phyloP scores from a whole-genome alignment of 2,329 filamentous ascomycete species.

The Paraphoma sp. region DNA sequence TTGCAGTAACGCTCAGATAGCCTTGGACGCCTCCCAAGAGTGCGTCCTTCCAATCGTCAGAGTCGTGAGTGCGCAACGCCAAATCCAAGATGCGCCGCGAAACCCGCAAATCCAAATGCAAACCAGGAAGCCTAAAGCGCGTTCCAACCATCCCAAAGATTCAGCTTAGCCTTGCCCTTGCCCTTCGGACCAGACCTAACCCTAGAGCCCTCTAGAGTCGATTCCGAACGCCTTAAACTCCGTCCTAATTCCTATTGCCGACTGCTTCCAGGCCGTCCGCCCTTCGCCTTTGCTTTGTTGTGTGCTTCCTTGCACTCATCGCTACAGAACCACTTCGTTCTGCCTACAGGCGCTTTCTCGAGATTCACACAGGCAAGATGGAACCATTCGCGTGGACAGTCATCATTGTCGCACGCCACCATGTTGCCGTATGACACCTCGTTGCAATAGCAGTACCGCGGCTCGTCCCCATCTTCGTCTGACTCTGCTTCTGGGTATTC shows the following conservation, averaged over 20 bases:
- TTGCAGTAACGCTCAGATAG: too few relatives aligned
- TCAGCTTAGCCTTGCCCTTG: slow-evolving; percentile 42
- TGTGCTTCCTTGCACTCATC: slow-evolving; percentile 46
- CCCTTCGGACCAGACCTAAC: slow-evolving; percentile 40
- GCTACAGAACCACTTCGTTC: slow-evolving; percentile 50
- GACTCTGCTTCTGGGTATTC: slow-evolving; percentile 43
- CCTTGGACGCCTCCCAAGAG: slow-evolving; percentile 5
- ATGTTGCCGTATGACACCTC: slow-evolving; percentile 71
- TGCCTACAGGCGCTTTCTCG: slow-evolving; percentile 61
- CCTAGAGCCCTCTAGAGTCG: slow-evolving; percentile 34
- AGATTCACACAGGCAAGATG: slow-evolving; percentile 70
- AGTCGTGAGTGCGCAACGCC: slow-evolving; percentile 16
- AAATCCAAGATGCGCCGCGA: slow-evolving; percentile 22
- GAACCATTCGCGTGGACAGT: slow-evolving; percentile 71
- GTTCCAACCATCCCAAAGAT: slow-evolving; percentile 47
- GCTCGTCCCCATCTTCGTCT: slow-evolving; percentile 55
- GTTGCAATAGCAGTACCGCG: slow-evolving; percentile 70
- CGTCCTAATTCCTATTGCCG: slow-evolving; percentile 49
- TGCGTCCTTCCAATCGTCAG: slow-evolving; percentile 13
- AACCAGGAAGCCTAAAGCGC: slow-evolving; percentile 38
- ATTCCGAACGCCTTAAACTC: slow-evolving; percentile 47
- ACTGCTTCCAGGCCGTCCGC: slow-evolving; percentile 46
- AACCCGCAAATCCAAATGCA: slow-evolving; percentile 31
- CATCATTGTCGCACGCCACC: slow-evolving; percentile 71
- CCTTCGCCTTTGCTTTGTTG: slow-evolving; percentile 39